These are phyloP conservation scores for Candida methanosorbosa DNA, from an alignment of 805 yeast species.

Conservation along the genomic window DNA sequence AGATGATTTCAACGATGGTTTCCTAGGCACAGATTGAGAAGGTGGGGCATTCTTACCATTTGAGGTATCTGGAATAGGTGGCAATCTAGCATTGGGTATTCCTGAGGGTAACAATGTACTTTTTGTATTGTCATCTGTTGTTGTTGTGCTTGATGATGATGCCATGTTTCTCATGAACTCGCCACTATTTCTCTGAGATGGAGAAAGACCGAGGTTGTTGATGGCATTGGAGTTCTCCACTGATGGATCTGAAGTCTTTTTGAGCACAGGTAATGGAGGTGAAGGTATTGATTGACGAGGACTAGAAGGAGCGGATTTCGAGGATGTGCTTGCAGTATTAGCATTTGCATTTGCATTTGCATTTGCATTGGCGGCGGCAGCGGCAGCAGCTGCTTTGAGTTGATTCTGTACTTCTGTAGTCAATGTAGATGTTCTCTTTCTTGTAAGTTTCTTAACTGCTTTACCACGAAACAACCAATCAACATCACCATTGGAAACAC, in stretches of 20 bases:
- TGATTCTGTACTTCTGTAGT: conserved; percentile 23
- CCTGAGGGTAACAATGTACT: too few relatives aligned
- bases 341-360: neutral
- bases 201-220: too few relatives aligned
- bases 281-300: neutral
- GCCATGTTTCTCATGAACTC: neutral
- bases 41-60: neutral
- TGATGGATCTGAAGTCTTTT: neutral
- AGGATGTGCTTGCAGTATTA: neutral
- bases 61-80: neutral
- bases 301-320: neutral
- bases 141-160: neutral
- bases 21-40: neutral
- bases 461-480: conserved; percentile 84
- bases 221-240: too few relatives aligned
- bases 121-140: neutral
- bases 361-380: neutral
- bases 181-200: neutral
- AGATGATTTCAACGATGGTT: neutral
- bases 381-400: conserved; percentile 6
- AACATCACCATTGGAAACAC: conserved; percentile 67
- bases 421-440: conserved; percentile 27
- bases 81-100: too few relatives aligned
- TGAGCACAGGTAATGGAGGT: too few relatives aligned
- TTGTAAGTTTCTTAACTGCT: conserved; percentile 44